Base-by-base conservation (phyloP, 768 basidiomycete species). In the Suillus ampliporus region DNA sequence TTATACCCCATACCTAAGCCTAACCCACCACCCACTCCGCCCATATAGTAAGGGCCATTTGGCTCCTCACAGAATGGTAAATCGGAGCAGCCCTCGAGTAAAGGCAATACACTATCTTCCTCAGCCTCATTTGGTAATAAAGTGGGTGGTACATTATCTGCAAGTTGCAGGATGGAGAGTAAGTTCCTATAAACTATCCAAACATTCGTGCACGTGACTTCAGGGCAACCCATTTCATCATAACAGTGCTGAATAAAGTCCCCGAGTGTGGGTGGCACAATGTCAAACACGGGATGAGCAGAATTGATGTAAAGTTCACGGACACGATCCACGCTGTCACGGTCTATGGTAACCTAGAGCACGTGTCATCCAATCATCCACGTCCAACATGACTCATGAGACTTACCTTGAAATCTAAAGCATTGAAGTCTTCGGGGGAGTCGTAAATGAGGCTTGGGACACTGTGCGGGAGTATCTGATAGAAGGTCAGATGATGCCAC, bases 331-430 rank as follows among this genome's bases (percentile, higher is more conserved):
- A 78, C 47, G 2, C 66, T 40, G 0, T 69, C 62, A 2, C 35
- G 50, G 0, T 57, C 37, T 19, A 73, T 67, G 7, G 48, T 35
- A 19, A 77, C 61, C 73, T 75, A 57, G 31, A 5, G 44, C 19
- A 46, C 19, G 6, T 58, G 17, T 31, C 31, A 31, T 31, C 31
- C 31, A 15, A 34, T 31, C 31, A 41, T 15, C 44, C 8, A 10
- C 26, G 21, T 51, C 17, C n/a, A 59, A 28, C 23, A 51, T 44
- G 26, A 43, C 31, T 31, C 31, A 31, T 34, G 59, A 37, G 53
- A 28, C 57, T 15, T 56, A 79, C 81, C 71, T 74, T 75, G 65
- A 79, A 83, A 54, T 83, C 71, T 19, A 62, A 35, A 3, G 63
- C 61, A 2, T 67, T 67, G 65, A 66, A 79, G 2, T 66, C 46